Conservation (phyloP, 306 rosid species). For the Oemleria cerasiformis region DNA sequence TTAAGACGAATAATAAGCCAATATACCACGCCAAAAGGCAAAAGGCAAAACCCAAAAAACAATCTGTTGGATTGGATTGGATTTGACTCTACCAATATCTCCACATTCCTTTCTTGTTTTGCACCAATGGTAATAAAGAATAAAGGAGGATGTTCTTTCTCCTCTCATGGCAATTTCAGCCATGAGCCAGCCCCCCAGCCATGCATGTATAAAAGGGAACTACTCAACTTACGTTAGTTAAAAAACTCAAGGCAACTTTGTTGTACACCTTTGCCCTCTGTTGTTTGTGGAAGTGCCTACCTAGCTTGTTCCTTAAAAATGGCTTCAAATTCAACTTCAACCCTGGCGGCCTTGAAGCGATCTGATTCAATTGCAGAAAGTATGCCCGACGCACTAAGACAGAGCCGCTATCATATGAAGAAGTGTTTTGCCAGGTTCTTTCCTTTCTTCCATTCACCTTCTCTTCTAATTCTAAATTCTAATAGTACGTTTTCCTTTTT, state of each 20-base stretch:
- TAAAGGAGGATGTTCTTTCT: constrained; percentile 36
- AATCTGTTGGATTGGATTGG: background rate
- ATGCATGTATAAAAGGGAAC: background rate
- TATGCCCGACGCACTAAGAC: constrained; percentile 71
- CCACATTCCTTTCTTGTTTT: constrained; percentile 57
- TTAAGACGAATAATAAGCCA: constrained; percentile 12
- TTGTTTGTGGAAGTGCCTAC: no score
- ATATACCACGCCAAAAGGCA: constrained; percentile 6
- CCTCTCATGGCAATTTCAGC: constrained; percentile 15
- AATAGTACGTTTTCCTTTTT: background rate
- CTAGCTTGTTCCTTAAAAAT: no score
- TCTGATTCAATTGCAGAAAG: constrained; percentile 62
- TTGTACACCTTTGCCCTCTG: no score
- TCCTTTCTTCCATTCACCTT: background rate
- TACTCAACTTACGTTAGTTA: background rate
- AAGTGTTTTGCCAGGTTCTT: constrained; percentile 67
- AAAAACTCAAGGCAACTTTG: constrained; percentile 8
- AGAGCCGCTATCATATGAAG: constrained; percentile 70
- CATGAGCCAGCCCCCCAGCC: background rate
- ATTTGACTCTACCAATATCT: constrained; percentile 23
- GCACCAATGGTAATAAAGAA: constrained; percentile 28
- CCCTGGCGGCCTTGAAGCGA: constrained; percentile 42
- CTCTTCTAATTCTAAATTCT: no score
- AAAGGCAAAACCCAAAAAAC: background rate
- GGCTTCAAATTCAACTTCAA: constrained; percentile 22